A percentile compares a stretch with the other conserved stretches of the same genome.
Evolutionary conservation across 1,139 yeast species (phyloP).

Genomic region (Saccharomyces uvarum): DNA sequence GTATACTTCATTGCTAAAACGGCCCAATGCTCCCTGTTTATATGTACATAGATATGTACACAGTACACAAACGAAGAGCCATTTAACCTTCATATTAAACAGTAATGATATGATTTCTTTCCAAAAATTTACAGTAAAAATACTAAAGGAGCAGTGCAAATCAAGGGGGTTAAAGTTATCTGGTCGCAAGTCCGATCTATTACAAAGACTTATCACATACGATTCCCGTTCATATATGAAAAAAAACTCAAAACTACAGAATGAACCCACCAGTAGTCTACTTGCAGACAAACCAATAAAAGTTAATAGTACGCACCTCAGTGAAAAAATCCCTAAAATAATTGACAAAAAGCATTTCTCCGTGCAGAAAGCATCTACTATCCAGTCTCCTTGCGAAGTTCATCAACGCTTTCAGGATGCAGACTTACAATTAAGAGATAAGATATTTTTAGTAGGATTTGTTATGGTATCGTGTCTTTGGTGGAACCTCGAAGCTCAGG

Average conservation of each 20-base stretch:
- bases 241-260: not conserved
- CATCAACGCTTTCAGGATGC: not conserved
- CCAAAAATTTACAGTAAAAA: constrained; percentile 35
- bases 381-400: not conserved
- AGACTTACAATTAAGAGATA: not conserved
- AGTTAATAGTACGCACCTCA: not conserved
- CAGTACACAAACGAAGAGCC: constrained; percentile 35
- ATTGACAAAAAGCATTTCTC: not conserved
- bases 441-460: not conserved
- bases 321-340: not conserved
- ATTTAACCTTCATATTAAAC: constrained; percentile 31
- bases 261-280: not conserved
- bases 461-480: not conserved
- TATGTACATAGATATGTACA: constrained; percentile 32
- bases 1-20: not conserved
- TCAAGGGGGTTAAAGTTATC: constrained; percentile 47
- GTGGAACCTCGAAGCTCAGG: not conserved
- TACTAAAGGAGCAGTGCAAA: constrained; percentile 47
- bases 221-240: not conserved
- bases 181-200: constrained; percentile 49
- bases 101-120: constrained; percentile 20
- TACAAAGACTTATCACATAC: constrained; percentile 37
- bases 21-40: not conserved
- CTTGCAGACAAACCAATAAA: not conserved
- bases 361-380: not conserved